Evolutionary conservation across 1,284 basidiomycete species (phyloP), one percentile per base, ranked within the genome.

Genomic region (Coniferiporia weirii): DNA sequence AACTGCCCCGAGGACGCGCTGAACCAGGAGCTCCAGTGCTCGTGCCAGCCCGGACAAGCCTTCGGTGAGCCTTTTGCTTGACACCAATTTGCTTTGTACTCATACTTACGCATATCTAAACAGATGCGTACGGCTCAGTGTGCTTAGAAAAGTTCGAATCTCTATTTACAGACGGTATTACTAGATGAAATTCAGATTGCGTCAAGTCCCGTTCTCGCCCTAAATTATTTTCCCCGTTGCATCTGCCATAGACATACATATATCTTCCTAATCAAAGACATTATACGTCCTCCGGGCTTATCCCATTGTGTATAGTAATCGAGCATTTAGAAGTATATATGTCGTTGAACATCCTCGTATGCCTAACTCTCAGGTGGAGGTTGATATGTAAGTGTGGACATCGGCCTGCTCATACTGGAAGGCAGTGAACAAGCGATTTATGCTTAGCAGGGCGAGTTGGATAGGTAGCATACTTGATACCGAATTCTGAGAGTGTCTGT

Each of bases 1-100:
- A 82, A 84, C 66, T 85, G 83, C 65, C 82, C 83, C 1, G 69
- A 69, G 43, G 69, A 71, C 8, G 72, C 76, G n/a, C 71, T 71
- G 46, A 79, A 79, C 72, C 66, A 66, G 15, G 68, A 70, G 19
- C 76, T 77, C 0, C 73, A 72, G 53, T 85, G 82, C 64, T 71
- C 73, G 4, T 85, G 83, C 64, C 70, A 79, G 61, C 71, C 71
- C 10, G 64, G 66, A 2, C 72, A 76, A 44, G 79, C 72, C 58
- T 78, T 83, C 57, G 44, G 44, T 46, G 17, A 9, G 44, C 17
- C n/a, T 46, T 20, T 9, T n/a, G 4, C 44, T 40, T 40, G 9
- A 40, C 15, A 40, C 8, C 9, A 40, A 15, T 2, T 1, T 12
- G 38, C 12, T 40, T 10, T 40, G 15, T 2, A 12, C 38, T 12